Evolutionary conservation across 306 rosid genomes (phyloP).

Genomic region (Amphicarpaea edgeworthii): DNA sequence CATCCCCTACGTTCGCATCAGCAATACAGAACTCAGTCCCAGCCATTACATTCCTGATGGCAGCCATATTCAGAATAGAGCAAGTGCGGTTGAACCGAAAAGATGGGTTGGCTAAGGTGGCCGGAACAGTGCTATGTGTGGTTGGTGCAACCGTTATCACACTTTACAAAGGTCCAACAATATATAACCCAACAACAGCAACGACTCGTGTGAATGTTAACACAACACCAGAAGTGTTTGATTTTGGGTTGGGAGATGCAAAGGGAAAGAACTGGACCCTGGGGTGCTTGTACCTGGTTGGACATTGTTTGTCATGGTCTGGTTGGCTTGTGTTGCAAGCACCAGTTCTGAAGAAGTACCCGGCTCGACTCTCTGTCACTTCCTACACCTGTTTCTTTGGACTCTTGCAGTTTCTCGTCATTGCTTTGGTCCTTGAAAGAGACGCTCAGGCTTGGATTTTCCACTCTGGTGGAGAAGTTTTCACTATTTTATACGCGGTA

Average conservation of each 20-base stretch:
- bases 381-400: constrained; percentile 96
- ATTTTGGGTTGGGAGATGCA: constrained; percentile 66
- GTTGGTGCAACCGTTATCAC: constrained; percentile 94
- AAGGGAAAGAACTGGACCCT: constrained; percentile 90
- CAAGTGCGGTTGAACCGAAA: constrained; percentile 77
- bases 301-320: constrained; percentile 96
- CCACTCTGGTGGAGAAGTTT: constrained; percentile 80
- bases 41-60: constrained; percentile 98
- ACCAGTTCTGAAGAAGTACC: constrained; percentile 92
- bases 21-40: constrained; percentile 98
- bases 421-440: constrained; percentile 75
- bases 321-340: constrained; percentile 95
- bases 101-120: constrained; percentile 79
- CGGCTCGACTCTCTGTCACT: constrained; percentile 96
- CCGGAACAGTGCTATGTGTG: constrained; percentile 83
- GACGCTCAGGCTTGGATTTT: constrained; percentile 87
- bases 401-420: constrained; percentile 74
- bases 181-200: constrained; percentile 80
- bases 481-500: constrained; percentile 90
- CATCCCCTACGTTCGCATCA: constrained; percentile 95
- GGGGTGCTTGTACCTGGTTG: constrained; percentile 84
- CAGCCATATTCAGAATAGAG: constrained; percentile 80
- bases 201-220: constrained; percentile 49
- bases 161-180: constrained; percentile 86
- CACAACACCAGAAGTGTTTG: constrained; percentile 39